Base-by-base conservation (phyloP, 2,329 filamentous ascomycete genomes). In the Penicillium sp. region DNA sequence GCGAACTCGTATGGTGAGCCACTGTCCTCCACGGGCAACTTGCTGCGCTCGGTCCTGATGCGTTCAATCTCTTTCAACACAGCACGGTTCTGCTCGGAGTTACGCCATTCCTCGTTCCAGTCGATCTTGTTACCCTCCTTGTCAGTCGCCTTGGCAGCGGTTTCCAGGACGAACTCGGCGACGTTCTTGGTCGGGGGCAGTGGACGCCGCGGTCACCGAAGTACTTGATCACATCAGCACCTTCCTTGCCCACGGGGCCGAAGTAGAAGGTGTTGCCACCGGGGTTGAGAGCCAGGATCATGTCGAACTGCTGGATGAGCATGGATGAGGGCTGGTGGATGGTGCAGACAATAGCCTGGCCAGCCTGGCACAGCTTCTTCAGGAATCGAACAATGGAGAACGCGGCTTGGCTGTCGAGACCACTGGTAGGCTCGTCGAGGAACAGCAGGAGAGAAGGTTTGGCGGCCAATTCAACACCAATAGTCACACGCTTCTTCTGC, bases 61-160 rank as follows among this genome's bases (percentile, higher is more conserved):
- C 74, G 71, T 32, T 82, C 73, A 46, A 90, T 89, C 57, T 89
- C 84, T 9, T 78, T 68, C 5, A 82, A 66, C 14, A 88, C 70
- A 1, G 69, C 64, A 27, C 74, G 70, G 49, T 80, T 79, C 59
- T 89, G 76, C 9, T 79, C 69, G 0, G 84, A 88, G 36, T 77
- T 77, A 22, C 72, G 70, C 86, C 87, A 90, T 61, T 87, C 84
- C 28, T 87, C 78, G 60, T 86, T 84, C 86, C 86, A 90, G 60
- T 89, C 77, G 35, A 87, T 69, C 26, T 68, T 70, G 44, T 72
- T 78, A 31, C 80, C 81, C 39, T 82, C 74, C 31, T 63, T 70
- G 45, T 76, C 75, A 9, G 71, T 69, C 9, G 75, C 74, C 55
- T 81, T 82, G 0, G 79, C 80, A 1, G 80, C 80, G 3, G 81